phyloP scores from a whole-genome alignment of 345 rosid species.

The Barbarea vulgaris region DNA sequence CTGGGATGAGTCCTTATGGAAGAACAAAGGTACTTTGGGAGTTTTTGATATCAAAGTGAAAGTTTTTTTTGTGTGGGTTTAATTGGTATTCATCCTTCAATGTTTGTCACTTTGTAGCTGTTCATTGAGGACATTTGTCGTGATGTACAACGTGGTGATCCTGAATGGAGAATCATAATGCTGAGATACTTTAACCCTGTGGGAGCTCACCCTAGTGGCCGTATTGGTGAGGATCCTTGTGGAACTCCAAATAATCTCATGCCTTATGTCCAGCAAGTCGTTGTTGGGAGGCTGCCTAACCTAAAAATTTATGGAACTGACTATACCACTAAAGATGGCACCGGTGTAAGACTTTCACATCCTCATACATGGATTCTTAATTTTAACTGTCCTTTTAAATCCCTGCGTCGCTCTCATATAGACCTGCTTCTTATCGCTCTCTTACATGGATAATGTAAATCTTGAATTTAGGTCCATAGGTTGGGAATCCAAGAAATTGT shows the following conservation, averaged over 20 bases:
- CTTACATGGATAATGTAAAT: constrained; percentile 1
- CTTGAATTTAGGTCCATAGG: constrained; percentile 5
- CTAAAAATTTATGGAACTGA: constrained; percentile 84
- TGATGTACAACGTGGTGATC: constrained; percentile 66
- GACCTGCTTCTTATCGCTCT: neutral
- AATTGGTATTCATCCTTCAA: neutral
- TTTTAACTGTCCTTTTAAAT: neutral
- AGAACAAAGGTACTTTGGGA: constrained; percentile 73
- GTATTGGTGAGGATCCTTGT: constrained; percentile 94
- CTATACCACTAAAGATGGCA: constrained; percentile 89
- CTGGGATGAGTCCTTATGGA: constrained; percentile 87
- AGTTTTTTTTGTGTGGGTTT: constrained; percentile 3
- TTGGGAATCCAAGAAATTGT: constrained; percentile 19
- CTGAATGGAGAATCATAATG: constrained; percentile 89
- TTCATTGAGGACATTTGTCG: constrained; percentile 93
- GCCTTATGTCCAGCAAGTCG: constrained; percentile 99
- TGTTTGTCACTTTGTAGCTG: constrained; percentile 53
- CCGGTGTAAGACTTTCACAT: constrained; percentile 70
- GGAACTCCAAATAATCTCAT: constrained; percentile 98
- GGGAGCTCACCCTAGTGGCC: constrained; percentile 95
- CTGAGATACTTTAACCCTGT: constrained; percentile 98
- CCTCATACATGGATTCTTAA: neutral
- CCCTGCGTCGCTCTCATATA: neutral
- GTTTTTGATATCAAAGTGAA: neutral
- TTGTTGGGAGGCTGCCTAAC: constrained; percentile 85